Conservation (phyloP, 1,284 basidiomycete species). For the Malassezia furfur region DNA sequence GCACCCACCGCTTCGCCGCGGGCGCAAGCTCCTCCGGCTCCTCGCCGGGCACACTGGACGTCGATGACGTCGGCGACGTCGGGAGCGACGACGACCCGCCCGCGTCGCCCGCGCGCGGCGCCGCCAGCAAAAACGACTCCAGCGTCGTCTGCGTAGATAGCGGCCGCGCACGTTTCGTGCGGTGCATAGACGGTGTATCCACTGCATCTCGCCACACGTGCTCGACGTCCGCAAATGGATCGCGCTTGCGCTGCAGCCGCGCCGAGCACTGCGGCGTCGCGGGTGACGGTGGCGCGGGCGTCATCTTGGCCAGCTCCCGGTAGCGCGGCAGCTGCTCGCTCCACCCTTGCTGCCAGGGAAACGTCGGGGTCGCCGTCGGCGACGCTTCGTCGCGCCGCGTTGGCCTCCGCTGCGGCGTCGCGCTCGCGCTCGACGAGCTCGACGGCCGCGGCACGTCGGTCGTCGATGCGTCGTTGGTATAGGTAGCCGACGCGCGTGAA, state of each 20-base stretch:
- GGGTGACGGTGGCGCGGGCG: background rate
- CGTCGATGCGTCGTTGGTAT: no score
- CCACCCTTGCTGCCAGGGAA: constrained; percentile 10
- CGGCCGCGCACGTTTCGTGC: background rate
- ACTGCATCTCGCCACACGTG: constrained; percentile 11
- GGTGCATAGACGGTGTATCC: constrained; percentile 2
- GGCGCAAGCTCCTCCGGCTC: constrained; percentile 6
- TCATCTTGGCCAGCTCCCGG: background rate
- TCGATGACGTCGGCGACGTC: background rate
- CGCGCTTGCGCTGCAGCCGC: constrained; percentile 4
- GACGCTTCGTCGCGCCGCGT: no score
- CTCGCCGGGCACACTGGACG: constrained; percentile 11
- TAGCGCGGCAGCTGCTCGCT: background rate
- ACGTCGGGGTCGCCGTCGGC: background rate
- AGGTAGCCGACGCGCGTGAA: background rate
- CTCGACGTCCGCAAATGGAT: constrained; percentile 11
- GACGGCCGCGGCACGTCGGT: no score
- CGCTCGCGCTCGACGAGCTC: no score
- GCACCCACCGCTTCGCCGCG: constrained; percentile 6
- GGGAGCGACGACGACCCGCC: background rate
- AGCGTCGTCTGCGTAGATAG: constrained; percentile 1
- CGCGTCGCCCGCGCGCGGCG: background rate
- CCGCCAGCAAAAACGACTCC: background rate
- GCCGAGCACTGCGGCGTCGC: constrained; percentile 4
- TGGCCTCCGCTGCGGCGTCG: background rate